Evolutionary conservation across 805 yeast species (phyloP), one percentile per base, ranked within the genome.

Genomic region (Ogataea parapolymorpha): DNA sequence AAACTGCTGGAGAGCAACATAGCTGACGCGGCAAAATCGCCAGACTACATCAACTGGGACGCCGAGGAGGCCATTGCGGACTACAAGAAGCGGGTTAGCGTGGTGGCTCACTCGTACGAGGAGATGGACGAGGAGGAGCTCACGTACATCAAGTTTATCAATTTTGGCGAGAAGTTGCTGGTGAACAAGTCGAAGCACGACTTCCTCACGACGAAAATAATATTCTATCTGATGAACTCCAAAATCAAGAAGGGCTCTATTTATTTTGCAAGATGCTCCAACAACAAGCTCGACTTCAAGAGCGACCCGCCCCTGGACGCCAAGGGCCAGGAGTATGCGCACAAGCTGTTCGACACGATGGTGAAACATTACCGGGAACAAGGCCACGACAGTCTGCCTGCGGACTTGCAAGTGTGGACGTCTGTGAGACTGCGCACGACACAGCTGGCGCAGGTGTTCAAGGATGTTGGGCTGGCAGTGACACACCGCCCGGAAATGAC

Each of bases 221-320:
- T 93, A 18, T 88, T 87, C 61, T 93, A 87, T 62, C 70, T 93
- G 59, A 86, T 93, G 88, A 93, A 93, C 66, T 74, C 93, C 10
- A 77, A 91, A 51, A 84, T 88, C 56, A 87, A 88, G 59, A 72
- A 79, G 37, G 97, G 98, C 0, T 80, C 90, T 22, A 87, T 93
- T n/a, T 93, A 80, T 62, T 89, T 93, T 67, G 96, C 98, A 1
- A 70, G 95, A 46, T 85, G 93, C 61, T 79, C 83, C 9, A 67
- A 71, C 36, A 74, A 75, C 51, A 73, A 77, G 25, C 64, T 78
- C 32, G 72, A 69, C 41, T 86, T 77, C 63, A 72, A 83, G 44
- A 77, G 79, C 48, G 98, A 93, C 63, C 95, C 93, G 29, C 84
- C 82, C 12, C 70, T 91, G 55, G 86, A 85, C 51, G 80, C 70